Base-by-base conservation (phyloP, 1,284 basidiomycete genomes). In the Singerocomus inundabilis region DNA sequence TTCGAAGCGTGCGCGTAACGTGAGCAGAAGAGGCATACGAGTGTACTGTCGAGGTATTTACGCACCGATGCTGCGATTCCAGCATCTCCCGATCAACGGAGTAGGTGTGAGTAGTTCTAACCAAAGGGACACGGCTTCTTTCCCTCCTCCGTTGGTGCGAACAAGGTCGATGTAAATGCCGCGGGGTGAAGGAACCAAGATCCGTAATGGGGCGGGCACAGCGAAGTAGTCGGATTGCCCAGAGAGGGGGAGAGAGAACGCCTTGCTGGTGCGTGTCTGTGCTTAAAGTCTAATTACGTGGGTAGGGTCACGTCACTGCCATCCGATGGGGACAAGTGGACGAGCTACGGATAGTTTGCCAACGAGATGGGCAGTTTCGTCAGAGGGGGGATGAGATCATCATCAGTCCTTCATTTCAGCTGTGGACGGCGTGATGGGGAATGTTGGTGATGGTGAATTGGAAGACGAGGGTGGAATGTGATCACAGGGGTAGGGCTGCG, bases 221-320 rank as follows among this genome's bases (percentile, higher is more conserved):
- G 51, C 39, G 48, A 62, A 52, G 61, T 25, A 47, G 8, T 41
- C 43, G 48, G 52, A 62, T 33, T 64, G 33, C 59, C 59, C 45
- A 48, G 61, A 53, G 49, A 41, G 21, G 49, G 60, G 37, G 52
- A 52, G 33, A 43, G 43, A 29, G 41, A 33, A 58, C 54, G 46
- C 53, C 63, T 47, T 56, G 51, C 35, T 48, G 62, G 64, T 54
- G 63, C 63, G 50, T 66, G 63, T 49, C 44, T 29, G 63, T 69
- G 66, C 58, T 60, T 69, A 69, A 66, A 66, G 64, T 62, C 67
- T 66, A 69, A 66, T 66, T 66, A 66, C 64, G 64, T 66, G 54
- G 48, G 38, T 43, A 51, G 47, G 35, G 51, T 67, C 55, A 69
- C 66, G 63, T 68, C 65, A 69, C 53, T 36, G 49, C 50, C 58